Conservation (phyloP, 352 stramenopile species). For the Phytopythium montanum region DNA sequence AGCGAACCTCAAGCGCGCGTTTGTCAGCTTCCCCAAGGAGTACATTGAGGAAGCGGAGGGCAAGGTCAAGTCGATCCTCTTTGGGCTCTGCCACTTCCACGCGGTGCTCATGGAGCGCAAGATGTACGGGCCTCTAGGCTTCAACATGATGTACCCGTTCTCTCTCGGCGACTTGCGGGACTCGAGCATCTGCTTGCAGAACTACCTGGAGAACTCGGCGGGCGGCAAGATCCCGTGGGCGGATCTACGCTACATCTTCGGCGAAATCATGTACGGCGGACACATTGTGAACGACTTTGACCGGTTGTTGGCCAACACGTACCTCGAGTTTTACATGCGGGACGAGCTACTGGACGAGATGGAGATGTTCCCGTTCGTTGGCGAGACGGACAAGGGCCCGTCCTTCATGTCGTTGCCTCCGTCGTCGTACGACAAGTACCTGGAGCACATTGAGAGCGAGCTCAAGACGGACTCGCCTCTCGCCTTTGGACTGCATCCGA, state of each 20-base stretch:
- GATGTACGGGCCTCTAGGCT: slow-evolving; percentile 96
- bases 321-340: slow-evolving; percentile 98
- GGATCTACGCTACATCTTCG: slow-evolving; percentile 96
- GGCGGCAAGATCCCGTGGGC: slow-evolving; percentile 95
- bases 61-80: slow-evolving; percentile 97
- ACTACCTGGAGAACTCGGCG: slow-evolving; percentile 96
- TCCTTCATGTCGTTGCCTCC: slow-evolving; percentile 94
- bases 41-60: slow-evolving; percentile 95
- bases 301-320: slow-evolving; percentile 93
- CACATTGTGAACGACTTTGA: slow-evolving; percentile 98
- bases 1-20: slow-evolving; percentile 96
- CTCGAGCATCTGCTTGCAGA: slow-evolving; percentile 92
- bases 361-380: slow-evolving; percentile 97
- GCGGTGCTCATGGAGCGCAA: slow-evolving; percentile 97
- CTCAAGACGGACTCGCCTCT: slow-evolving; percentile 96
- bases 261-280: slow-evolving; percentile 96
- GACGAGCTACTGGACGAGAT: slow-evolving; percentile 97
- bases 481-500: slow-evolving; percentile 97
- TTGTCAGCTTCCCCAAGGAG: slow-evolving; percentile 94
- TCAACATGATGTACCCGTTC: slow-evolving; percentile 99
- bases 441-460: slow-evolving; percentile 96
- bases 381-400: slow-evolving; percentile 92
- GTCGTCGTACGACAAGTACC: slow-evolving; percentile 97
- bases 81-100: slow-evolving; percentile 97
- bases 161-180: slow-evolving; percentile 95